Conservation (phyloP, 768 basidiomycete species). For the Tricholoma hemisulphureum region DNA sequence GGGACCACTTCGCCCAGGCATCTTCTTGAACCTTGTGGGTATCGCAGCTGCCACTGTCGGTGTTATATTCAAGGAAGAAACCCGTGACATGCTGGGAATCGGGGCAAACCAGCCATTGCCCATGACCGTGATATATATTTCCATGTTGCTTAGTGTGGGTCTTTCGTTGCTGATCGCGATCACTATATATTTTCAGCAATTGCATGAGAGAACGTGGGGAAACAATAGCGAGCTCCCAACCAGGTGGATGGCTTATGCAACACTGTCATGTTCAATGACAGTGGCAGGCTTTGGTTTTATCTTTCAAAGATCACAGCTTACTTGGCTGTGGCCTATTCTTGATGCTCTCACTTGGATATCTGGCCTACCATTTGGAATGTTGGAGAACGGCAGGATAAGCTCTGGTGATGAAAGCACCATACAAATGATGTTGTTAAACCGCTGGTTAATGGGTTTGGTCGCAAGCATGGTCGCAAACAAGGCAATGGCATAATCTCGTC, state of each 20-base stretch:
- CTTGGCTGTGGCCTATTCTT: conserved; percentile 23
- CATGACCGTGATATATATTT: conserved; percentile 21
- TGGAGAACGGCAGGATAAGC: conserved; percentile 26
- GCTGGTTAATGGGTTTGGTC: conserved; percentile 29
- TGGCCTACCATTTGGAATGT: conserved; percentile 24
- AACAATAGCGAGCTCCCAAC: conserved; percentile 18
- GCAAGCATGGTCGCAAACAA: conserved; percentile 20
- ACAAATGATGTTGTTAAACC: conserved; percentile 25
- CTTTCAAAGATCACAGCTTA: conserved; percentile 10
- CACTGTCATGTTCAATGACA: conserved; percentile 15
- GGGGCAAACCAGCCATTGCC: conserved; percentile 13
- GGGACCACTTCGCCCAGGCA: conserved; percentile 19
- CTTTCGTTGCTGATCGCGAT: conserved; percentile 12
- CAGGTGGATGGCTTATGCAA: conserved; percentile 20
- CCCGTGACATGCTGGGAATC: conserved; percentile 20
- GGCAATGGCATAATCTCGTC: background rate
- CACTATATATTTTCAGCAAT: conserved; percentile 16
- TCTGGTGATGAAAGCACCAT: conserved; percentile 21
- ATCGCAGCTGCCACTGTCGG: conserved; percentile 24
- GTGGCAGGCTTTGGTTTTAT: conserved; percentile 18
- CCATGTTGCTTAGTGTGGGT: conserved; percentile 9
- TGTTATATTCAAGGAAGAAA: conserved; percentile 20
- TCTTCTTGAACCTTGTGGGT: conserved; percentile 22
- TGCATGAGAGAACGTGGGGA: conserved; percentile 19
- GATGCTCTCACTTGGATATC: conserved; percentile 25